Evolutionary conservation across 345 rosid species (phyloP).

Genomic region (Kernera saxatilis): DNA sequence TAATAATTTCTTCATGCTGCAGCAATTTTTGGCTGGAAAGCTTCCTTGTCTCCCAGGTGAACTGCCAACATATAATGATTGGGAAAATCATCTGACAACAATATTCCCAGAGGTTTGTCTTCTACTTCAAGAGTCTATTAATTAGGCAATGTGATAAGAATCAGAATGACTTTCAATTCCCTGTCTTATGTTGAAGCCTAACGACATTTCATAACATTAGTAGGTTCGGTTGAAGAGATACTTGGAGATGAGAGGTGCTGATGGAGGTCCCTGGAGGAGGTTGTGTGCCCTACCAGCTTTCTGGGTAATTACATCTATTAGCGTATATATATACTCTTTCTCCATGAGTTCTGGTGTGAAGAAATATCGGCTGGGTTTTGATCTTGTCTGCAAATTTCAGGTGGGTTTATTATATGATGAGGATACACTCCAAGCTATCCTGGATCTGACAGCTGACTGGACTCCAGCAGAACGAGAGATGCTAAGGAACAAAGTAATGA

Average conservation of each 20-base stretch:
- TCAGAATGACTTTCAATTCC: constrained; percentile 10
- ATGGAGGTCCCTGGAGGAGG: constrained; percentile 99
- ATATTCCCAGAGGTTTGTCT: constrained; percentile 89
- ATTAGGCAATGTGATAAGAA: neutral
- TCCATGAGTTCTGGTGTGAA: neutral
- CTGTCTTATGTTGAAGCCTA: constrained; percentile 3
- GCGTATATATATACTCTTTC: neutral
- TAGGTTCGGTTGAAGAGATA: constrained; percentile 96
- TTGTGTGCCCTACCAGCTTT: constrained; percentile 93
- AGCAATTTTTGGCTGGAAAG: constrained; percentile 96
- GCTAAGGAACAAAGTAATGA: constrained; percentile 74
- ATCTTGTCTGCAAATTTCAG: constrained; percentile 38
- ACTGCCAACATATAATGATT: constrained; percentile 82
- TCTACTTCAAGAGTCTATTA: neutral
- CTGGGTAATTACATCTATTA: constrained; percentile 56
- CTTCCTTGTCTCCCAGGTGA: constrained; percentile 95
- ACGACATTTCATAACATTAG: constrained; percentile 2
- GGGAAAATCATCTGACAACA: constrained; percentile 97
- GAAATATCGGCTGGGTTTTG: neutral
- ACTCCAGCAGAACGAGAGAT: constrained; percentile 82
- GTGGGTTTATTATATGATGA: constrained; percentile 92
- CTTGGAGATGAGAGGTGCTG: constrained; percentile 99
- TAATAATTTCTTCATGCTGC: constrained; percentile 21
- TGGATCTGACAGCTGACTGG: constrained; percentile 93
- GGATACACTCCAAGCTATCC: constrained; percentile 60